phyloP scores from a whole-genome alignment of 108 stramenopile genomes.

The Craspedostauros australis region DNA sequence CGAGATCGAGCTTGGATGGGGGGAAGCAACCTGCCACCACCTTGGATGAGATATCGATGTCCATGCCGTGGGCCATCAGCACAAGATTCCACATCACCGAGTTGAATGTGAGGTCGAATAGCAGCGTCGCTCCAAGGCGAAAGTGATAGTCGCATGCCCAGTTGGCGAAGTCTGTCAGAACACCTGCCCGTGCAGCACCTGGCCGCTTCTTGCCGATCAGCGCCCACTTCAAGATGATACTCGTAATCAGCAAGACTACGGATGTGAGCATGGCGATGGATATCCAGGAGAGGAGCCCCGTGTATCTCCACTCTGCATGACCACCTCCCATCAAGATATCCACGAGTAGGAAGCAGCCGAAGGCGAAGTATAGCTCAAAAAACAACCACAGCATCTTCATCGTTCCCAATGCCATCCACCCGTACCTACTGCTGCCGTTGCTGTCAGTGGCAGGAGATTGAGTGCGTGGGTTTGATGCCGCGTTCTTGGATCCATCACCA shows the following conservation, averaged over 20 bases:
- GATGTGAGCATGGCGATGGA: not conserved
- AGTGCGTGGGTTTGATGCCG: not conserved
- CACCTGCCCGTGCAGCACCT: not conserved
- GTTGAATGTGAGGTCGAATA: not conserved
- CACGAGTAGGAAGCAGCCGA: not conserved
- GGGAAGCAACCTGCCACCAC: not conserved
- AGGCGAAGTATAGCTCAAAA: conserved; percentile 3
- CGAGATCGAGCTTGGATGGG: conserved; percentile 9
- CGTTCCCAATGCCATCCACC: not conserved
- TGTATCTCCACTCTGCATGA: conserved; percentile 6
- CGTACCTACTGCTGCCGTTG: not conserved
- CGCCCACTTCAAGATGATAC: conserved; percentile 6
- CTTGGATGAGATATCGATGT: conserved; percentile 1
- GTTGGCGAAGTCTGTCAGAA: not conserved
- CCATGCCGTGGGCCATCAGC: conserved; percentile 1
- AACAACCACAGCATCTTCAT: conserved; percentile 4
- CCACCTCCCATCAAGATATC: not conserved
- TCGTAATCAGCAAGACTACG: not conserved
- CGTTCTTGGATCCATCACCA: too few species aligned
- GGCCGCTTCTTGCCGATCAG: conserved; percentile 3
- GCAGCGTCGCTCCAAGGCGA: not conserved
- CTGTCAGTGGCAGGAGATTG: not conserved
- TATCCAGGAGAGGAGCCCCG: not conserved
- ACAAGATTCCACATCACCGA: conserved; percentile 2
- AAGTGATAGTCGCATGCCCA: conserved; percentile 5